These are phyloP conservation scores for Venturia aucupariae DNA, from an alignment of 2,329 filamentous ascomycete genomes.

Conservation along the genomic window DNA sequence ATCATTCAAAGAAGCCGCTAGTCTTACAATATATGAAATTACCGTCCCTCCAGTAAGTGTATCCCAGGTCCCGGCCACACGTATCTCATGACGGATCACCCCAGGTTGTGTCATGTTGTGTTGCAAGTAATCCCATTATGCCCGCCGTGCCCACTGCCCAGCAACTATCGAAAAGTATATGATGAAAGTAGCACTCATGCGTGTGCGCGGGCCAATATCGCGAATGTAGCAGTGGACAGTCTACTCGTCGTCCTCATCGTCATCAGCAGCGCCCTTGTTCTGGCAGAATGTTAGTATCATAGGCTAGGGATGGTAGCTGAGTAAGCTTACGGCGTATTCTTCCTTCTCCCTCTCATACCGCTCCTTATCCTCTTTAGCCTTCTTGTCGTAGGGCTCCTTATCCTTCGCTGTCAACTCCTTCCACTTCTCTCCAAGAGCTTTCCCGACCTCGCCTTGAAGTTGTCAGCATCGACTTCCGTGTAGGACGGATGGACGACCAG, in stretches of 20 bases:
- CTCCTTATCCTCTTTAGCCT: slow-evolving; percentile 97
- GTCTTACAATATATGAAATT: neutral
- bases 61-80: neutral
- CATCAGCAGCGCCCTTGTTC: slow-evolving; percentile 21
- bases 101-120: neutral
- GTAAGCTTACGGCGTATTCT: slow-evolving; percentile 55
- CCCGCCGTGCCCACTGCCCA: neutral
- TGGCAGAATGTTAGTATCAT: neutral
- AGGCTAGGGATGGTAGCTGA: neutral
- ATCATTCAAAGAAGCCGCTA: slow-evolving; percentile 1
- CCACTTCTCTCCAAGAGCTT: slow-evolving; percentile 97
- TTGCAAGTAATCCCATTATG: neutral
- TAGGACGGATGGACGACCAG: slow-evolving; percentile 5
- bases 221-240: neutral
- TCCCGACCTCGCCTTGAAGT: slow-evolving; percentile 76
- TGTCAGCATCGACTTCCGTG: slow-evolving; percentile 18
- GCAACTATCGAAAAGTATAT: neutral
- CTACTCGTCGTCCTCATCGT: slow-evolving; percentile 27
- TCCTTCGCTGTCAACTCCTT: slow-evolving; percentile 93
- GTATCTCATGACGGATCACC: neutral
- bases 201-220: neutral
- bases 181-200: neutral
- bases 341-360: slow-evolving; percentile 98
- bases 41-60: neutral
- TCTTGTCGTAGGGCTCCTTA: slow-evolving; percentile 87